A percentile compares a stretch with the other conserved stretches of the same genome.
phyloP scores from a whole-genome alignment of 2,329 filamentous ascomycete genomes.

The Pestalotiopsis sp. region DNA sequence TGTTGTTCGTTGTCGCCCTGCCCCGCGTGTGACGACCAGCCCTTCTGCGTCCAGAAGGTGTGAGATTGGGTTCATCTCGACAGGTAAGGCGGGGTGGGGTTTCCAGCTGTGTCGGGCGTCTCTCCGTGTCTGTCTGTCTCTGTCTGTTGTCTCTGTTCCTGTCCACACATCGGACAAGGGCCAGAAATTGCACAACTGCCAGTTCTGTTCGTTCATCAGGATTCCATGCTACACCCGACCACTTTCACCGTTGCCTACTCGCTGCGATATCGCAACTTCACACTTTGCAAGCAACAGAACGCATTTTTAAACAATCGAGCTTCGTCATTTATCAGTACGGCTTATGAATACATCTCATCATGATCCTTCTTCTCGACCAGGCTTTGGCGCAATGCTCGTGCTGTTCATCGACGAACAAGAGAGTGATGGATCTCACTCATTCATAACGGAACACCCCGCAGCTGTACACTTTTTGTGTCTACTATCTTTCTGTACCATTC shows the following conservation, averaged over 20 bases:
- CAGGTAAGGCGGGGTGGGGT: neutral
- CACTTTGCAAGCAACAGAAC: neutral
- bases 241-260: neutral
- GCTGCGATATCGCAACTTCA: neutral
- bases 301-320: neutral
- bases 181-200: neutral
- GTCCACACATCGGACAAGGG: neutral
- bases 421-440: neutral
- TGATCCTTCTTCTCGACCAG: neutral
- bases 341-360: neutral
- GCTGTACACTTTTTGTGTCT: neutral
- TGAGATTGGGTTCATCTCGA: conserved; percentile 4
- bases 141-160: neutral
- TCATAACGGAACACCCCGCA: neutral
- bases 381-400: neutral
- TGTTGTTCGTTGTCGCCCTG: neutral
- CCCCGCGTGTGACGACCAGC: neutral
- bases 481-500: neutral
- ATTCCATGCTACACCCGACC: neutral
- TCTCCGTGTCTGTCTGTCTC: neutral
- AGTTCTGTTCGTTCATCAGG: neutral
- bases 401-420: neutral
- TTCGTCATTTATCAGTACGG: neutral
- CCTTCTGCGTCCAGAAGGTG: neutral
- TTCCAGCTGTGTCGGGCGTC: neutral